phyloP scores from a whole-genome alignment of 169 alveolate species.

The Babesia bigemina region DNA sequence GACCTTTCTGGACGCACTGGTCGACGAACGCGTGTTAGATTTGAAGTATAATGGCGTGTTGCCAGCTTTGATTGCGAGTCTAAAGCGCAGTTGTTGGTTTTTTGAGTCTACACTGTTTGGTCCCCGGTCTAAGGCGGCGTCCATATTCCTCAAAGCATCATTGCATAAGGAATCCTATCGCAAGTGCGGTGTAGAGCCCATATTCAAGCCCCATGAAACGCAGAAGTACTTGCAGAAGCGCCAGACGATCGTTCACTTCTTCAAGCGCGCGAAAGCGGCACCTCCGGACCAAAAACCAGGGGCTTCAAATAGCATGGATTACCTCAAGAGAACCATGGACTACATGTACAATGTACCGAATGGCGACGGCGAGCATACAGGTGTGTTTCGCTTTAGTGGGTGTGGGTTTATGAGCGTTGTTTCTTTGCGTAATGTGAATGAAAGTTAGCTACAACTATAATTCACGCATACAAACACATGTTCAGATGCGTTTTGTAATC shows the following conservation, averaged over 20 bases:
- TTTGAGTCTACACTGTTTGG: not conserved
- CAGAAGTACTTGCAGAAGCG: constrained; percentile 17
- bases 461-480: not conserved
- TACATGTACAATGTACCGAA: not conserved
- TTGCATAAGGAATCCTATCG: constrained; percentile 19
- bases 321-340: not conserved
- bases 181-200: constrained; percentile 2
- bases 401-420: too few relatives aligned
- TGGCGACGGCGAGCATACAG: not conserved
- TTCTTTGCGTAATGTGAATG: too few relatives aligned
- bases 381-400: not conserved
- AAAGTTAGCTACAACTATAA: too few relatives aligned
- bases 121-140: constrained; percentile 14
- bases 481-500: constrained; percentile 14
- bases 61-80: constrained; percentile 31
- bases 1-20: constrained; percentile 31
- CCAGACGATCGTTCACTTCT: constrained; percentile 41
- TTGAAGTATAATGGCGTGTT: constrained; percentile 35
- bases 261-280: constrained; percentile 45
- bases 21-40: constrained; percentile 37
- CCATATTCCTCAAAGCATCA: constrained; percentile 20
- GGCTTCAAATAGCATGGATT: not conserved
- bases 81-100: constrained; percentile 6
- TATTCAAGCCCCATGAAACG: constrained; percentile 20
- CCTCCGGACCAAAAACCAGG: constrained; percentile 10